Evolutionary conservation across 306 rosid genomes (phyloP), one percentile per base, ranked within the genome.

Genomic region (Casuarina equisetifolia): DNA sequence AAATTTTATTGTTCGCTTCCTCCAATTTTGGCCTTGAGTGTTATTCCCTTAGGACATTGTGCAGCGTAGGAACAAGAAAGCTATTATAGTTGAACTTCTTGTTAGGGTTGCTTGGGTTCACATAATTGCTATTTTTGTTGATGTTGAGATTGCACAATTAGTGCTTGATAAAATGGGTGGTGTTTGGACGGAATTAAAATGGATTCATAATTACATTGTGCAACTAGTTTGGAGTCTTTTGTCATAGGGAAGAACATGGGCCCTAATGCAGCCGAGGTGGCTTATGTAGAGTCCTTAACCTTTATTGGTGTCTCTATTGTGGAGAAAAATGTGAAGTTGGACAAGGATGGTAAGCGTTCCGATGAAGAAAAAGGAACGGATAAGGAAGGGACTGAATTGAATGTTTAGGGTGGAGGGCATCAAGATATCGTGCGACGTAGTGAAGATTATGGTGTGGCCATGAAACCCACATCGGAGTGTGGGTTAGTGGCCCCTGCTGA

Each of bases 351-450:
- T 74, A 77, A 77, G 73, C 76, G 39, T 49, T 73, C 76, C 62
- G 77, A 39, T 48, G 75, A 25, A 54, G 76, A 61, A 75, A 74
- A 71, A 12, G 32, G 49, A 32, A 52, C 69, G 17, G 77, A 74
- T 69, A 55, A 77, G 50, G 80, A 73, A 72, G 82, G 43, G 13
- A 16, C 59, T 73, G 76, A 73, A 54, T 73, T 73, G 51, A 38
- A 38, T 73, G 80, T 39, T 6, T 46, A 53, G 13, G 36, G 68
- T 78, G 74, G 54, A 64, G 52, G 72, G 45, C 77, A 76, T 51
- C 78, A 32, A 73, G 80, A 64, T 63, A 17, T 63, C 50, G 58
- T 15, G 55, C 40, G 70, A 38, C 48, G 77, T 5, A 38, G 59
- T 73, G 82, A 55, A 82, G 11, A 15, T 43, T 76, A 11, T 70